A percentile compares a stretch with the other conserved stretches of the same genome.
These are phyloP conservation scores for Penicillium sp. DNA, from an alignment of 2,329 filamentous ascomycete genomes.

Conservation along the genomic window DNA sequence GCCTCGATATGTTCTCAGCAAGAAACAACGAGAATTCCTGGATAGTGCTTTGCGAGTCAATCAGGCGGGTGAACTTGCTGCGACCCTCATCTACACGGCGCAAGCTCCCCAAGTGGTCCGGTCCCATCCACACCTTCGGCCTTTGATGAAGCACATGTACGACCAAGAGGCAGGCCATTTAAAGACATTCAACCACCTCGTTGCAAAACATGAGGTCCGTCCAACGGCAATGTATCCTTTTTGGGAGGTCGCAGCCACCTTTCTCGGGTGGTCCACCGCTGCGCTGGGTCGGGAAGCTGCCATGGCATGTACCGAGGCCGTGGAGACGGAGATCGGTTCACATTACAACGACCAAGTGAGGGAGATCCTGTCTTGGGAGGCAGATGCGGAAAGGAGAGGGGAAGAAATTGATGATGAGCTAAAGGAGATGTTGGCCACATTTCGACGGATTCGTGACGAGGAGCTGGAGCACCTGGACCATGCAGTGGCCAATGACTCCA, in stretches of 20 bases:
- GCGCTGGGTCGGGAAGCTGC: conserved; percentile 89
- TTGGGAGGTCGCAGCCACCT: conserved; percentile 79
- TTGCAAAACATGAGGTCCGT: conserved; percentile 85
- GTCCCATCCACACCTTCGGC: conserved; percentile 82
- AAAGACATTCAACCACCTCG: conserved; percentile 77
- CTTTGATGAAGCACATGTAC: conserved; percentile 97
- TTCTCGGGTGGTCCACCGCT: conserved; percentile 86
- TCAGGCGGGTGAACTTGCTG: conserved; percentile 96
- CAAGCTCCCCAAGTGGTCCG: conserved; percentile 82
- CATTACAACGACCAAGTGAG: conserved; percentile 96
- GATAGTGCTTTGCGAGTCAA: conserved; percentile 88
- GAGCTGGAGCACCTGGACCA: conserved; percentile 96
- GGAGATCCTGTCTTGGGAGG: conserved; percentile 77
- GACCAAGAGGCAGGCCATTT: conserved; percentile 92
- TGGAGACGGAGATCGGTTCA: conserved; percentile 95
- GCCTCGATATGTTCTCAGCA: conserved; percentile 63
- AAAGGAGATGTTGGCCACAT: conserved; percentile 69
- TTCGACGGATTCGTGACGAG: conserved; percentile 88
- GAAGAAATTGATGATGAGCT: conserved; percentile 83
- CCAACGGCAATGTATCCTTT: conserved; percentile 91
- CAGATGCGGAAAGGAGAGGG: conserved; percentile 73
- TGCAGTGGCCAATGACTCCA: conserved; percentile 89
- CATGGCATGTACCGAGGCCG: conserved; percentile 98
- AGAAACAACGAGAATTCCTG: conserved; percentile 73
- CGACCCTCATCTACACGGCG: conserved; percentile 88